A percentile compares a stretch with the other conserved stretches of the same genome.
Conservation (phyloP, 495 filamentous ascomycete species). For the Aspergillus ostianus region DNA sequence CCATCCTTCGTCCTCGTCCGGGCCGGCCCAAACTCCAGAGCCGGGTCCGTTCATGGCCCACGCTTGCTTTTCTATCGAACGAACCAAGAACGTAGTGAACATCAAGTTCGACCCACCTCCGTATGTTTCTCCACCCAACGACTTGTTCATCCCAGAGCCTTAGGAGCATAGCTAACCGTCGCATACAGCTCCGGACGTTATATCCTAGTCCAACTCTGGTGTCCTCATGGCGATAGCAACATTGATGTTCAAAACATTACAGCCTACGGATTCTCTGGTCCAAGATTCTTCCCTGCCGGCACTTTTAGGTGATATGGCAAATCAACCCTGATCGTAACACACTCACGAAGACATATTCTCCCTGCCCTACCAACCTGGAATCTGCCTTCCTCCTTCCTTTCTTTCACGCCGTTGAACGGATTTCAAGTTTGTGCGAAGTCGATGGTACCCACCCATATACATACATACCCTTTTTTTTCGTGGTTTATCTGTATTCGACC, state of each 20-base stretch:
- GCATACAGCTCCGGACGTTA: slow-evolving; percentile 61
- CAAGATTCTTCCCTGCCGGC: slow-evolving; percentile 68
- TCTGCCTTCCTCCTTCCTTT: too few relatives aligned
- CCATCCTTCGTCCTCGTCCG: slow-evolving; percentile 23
- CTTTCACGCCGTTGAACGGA: too few relatives aligned
- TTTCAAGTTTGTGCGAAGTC: too few relatives aligned
- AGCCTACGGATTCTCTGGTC: slow-evolving; percentile 77
- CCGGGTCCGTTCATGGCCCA: slow-evolving; percentile 64
- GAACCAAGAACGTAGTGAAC: slow-evolving; percentile 77
- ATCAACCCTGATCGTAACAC: not conserved
- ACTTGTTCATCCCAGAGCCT: not conserved
- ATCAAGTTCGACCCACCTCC: slow-evolving; percentile 87
- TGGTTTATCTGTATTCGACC: too few relatives aligned
- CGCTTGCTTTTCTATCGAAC: slow-evolving; percentile 76
- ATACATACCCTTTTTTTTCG: too few relatives aligned
- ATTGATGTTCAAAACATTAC: slow-evolving; percentile 85
- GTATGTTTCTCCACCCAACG: slow-evolving; percentile 43
- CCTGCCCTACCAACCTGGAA: too few relatives aligned
- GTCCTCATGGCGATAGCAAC: slow-evolving; percentile 60
- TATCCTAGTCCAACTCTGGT: slow-evolving; percentile 86
- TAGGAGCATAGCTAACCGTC: slow-evolving; percentile 9
- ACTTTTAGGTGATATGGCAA: slow-evolving; percentile 15
- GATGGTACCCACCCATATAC: too few relatives aligned
- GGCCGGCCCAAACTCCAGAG: slow-evolving; percentile 16
- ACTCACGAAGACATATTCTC: not conserved